Conservation (phyloP, 2,329 filamentous ascomycete species). For the Bipolaris zeicola region DNA sequence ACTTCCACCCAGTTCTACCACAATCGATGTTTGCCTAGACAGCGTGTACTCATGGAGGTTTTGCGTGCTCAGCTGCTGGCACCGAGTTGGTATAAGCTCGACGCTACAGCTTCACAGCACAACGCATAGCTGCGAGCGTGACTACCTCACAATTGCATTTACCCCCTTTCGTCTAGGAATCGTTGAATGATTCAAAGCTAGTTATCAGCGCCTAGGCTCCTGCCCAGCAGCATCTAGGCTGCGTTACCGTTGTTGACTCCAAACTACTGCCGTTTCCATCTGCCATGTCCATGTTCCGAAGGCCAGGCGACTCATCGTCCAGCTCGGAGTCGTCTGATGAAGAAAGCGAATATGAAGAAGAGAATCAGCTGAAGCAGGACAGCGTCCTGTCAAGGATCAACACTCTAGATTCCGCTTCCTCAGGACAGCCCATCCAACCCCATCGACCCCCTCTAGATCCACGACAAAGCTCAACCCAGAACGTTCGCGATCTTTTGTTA, state of each 20-base stretch:
- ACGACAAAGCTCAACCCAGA: slow-evolving; percentile 30
- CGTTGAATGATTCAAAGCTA: slow-evolving; percentile 4
- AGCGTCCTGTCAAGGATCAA: slow-evolving; percentile 37
- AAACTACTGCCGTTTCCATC: neutral
- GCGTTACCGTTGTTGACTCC: neutral
- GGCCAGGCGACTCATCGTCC: slow-evolving; percentile 43
- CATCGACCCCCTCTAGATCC: slow-evolving; percentile 20
- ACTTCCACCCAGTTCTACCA: slow-evolving; percentile 37
- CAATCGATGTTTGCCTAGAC: slow-evolving; percentile 33
- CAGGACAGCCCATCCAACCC: slow-evolving; percentile 18
- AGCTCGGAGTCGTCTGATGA: slow-evolving; percentile 33
- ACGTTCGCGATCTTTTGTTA: slow-evolving; percentile 48
- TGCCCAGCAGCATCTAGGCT: neutral
- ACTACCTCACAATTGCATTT: slow-evolving; percentile 7
- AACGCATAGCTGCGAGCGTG: slow-evolving; percentile 17
- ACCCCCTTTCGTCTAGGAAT: neutral
- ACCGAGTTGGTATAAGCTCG: slow-evolving; percentile 29
- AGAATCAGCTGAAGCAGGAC: slow-evolving; percentile 18
- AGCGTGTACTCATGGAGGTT: slow-evolving; percentile 33
- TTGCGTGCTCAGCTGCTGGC: slow-evolving; percentile 24
- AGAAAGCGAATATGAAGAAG: slow-evolving; percentile 28
- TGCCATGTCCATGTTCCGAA: slow-evolving; percentile 44
- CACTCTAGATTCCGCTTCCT: slow-evolving; percentile 32
- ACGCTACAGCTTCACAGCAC: slow-evolving; percentile 24
- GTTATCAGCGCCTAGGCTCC: slow-evolving; percentile 1